phyloP scores from a whole-genome alignment of 257 asterid genomes.

The Ocimum tenuiflorum region DNA sequence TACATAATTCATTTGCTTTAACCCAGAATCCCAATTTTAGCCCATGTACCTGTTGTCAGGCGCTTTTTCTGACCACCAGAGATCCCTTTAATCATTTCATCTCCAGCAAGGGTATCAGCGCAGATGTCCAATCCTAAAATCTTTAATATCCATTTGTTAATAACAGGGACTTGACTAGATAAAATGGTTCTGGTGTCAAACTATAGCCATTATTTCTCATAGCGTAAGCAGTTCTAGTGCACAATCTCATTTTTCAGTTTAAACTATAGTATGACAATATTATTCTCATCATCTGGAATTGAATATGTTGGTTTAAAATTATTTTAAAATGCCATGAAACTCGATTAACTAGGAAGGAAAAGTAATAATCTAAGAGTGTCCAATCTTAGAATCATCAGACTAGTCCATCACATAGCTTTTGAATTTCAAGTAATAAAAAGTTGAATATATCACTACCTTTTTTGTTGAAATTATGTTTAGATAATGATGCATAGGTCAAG shows the following conservation, averaged over 20 bases:
- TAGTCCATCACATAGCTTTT: background rate
- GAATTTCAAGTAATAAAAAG: too few relatives aligned
- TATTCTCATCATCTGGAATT: background rate
- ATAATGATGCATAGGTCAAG: too few relatives aligned
- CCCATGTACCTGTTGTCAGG: slow-evolving; percentile 64
- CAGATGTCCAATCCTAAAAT: slow-evolving; percentile 92
- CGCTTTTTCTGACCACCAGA: slow-evolving; percentile 98
- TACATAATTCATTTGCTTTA: background rate
- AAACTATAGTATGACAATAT: background rate
- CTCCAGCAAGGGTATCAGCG: slow-evolving; percentile 89
- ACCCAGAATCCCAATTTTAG: slow-evolving; percentile 11
- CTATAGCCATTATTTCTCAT: background rate
- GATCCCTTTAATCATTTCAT: slow-evolving; percentile 94
- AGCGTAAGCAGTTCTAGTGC: background rate
- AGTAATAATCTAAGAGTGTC: background rate
- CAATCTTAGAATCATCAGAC: background rate
- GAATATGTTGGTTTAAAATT: background rate
- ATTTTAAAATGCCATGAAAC: background rate
- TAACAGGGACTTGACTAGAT: slow-evolving; percentile 4
- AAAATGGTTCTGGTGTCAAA: slow-evolving; percentile 5
- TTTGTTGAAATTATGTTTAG: too few relatives aligned
- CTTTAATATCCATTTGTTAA: slow-evolving; percentile 49
- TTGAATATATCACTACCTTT: too few relatives aligned
- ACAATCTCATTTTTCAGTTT: background rate
- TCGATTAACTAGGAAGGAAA: background rate